Percentiles rank a stretch among this genome's conserved stretches.
Evolutionary conservation across 2,329 filamentous ascomycete genomes (phyloP).

Genomic region (Fusarium cicatricum): DNA sequence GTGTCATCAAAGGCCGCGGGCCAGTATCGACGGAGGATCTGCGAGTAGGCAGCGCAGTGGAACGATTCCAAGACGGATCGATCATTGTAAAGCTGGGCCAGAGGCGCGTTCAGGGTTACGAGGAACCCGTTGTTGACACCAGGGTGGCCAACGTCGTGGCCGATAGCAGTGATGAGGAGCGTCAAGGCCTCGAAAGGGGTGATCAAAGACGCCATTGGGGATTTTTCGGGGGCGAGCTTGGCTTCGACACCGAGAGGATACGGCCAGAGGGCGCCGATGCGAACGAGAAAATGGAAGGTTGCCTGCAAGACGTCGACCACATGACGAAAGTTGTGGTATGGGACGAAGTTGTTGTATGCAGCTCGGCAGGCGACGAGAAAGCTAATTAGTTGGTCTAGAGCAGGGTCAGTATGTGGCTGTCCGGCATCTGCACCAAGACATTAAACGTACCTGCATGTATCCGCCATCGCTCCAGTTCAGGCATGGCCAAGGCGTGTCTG

Average conservation of each 20-base stretch:
- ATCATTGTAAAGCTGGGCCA: constrained; percentile 97
- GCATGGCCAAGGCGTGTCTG: constrained; percentile 83
- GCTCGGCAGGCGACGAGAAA: constrained; percentile 89
- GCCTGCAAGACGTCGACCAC: constrained; percentile 96
- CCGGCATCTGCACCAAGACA: constrained; percentile 9
- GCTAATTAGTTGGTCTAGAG: constrained; percentile 77
- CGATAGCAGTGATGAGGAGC: constrained; percentile 92
- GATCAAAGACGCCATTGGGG: constrained; percentile 77
- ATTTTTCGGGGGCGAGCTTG: constrained; percentile 53
- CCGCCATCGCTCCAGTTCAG: constrained; percentile 82
- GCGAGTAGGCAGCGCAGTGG: constrained; percentile 95
- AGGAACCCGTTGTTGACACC: constrained; percentile 98
- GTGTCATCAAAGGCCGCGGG: constrained; percentile 79
- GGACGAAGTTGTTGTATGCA: constrained; percentile 96
- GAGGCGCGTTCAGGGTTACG: constrained; percentile 86
- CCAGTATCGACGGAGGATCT: constrained; percentile 94
- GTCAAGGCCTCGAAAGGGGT: constrained; percentile 88
- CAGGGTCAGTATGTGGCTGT: constrained; percentile 50
- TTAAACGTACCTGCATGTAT: constrained; percentile 74
- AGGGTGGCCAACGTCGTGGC: constrained; percentile 96
- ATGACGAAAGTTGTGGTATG: constrained; percentile 98
- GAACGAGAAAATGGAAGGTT: constrained; percentile 87
- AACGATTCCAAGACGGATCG: constrained; percentile 96
- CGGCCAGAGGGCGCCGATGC: constrained; percentile 76
- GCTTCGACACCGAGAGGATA: constrained; percentile 59